A percentile compares a stretch with the other conserved stretches of the same genome.
phyloP scores from a whole-genome alignment of 805 yeast genomes.

The Candida krabiensis region DNA sequence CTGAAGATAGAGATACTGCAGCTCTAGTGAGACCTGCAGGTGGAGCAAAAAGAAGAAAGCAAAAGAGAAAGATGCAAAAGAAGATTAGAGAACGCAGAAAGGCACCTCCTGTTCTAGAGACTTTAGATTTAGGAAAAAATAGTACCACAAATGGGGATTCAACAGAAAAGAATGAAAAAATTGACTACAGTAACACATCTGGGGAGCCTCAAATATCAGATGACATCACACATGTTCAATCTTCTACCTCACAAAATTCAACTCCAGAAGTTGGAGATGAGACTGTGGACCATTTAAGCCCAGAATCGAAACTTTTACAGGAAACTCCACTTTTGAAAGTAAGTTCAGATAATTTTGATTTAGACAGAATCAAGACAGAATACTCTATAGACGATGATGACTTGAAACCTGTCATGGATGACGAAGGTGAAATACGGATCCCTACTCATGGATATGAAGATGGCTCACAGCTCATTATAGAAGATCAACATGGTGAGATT shows the following conservation, averaged over 20 bases:
- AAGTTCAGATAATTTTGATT: constrained; percentile 9
- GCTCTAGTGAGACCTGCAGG: constrained; percentile 68
- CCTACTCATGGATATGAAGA: constrained; percentile 59
- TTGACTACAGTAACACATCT: not conserved
- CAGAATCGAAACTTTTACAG: constrained; percentile 9
- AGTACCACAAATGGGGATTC: constrained; percentile 15
- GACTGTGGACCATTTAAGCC: constrained; percentile 7
- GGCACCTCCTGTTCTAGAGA: constrained; percentile 34
- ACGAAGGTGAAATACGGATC: constrained; percentile 33
- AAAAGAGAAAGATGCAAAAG: constrained; percentile 23
- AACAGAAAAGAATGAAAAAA: constrained; percentile 17
- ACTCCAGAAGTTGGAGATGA: constrained; percentile 2
- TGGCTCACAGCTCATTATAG: constrained; percentile 70
- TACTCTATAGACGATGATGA: constrained; percentile 24
- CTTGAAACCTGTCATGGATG: constrained; percentile 33
- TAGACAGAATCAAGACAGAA: constrained; percentile 17
- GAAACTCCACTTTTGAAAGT: constrained; percentile 10
- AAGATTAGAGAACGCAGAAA: constrained; percentile 31
- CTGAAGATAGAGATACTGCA: constrained; percentile 21
- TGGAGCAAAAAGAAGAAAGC: constrained; percentile 59
- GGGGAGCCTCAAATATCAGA: not conserved
- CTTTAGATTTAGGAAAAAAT: constrained; percentile 34
- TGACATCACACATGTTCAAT: not conserved
- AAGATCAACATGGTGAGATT: constrained; percentile 83
- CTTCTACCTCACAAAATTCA: not conserved